Base-by-base conservation (phyloP, 164 flowering plant genomes). In the Stephania yunnanensis region DNA sequence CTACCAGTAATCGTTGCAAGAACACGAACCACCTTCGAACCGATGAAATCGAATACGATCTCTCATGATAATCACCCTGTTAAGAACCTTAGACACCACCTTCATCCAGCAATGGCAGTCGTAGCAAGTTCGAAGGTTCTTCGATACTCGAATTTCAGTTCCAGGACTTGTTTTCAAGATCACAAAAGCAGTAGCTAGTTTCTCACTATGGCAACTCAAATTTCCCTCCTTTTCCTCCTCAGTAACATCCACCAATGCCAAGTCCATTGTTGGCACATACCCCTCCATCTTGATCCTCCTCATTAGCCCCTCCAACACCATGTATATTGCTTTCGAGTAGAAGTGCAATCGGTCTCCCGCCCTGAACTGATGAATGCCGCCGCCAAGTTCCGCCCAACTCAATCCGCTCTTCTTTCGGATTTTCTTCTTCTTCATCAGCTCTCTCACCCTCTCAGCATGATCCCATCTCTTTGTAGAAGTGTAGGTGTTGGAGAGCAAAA, bases 1-100 rank as follows among this genome's bases (percentile, higher is more conserved):
- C 82, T 89, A 93, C 97, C 98, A 93, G 75, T 85, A 89, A 58
- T 93, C 98, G 69, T 83, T 79, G 80, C 98, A 93, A 30, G 92
- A 87, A 80, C 97, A 93, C 1, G 63, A 73, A 70, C 96, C 98
- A 48, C 75, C 83, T 77, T 90, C 92, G 76, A 92, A 91, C 58
- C 79, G 77, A 81, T 92, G 97, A 82, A 94, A 94, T 3, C 98
- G 89, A 67, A 91, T 75, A 19, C 95, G 86, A 76, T 94, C 97
- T 85, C 97, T 90, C 74, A 92, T 82, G 29, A 85, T 68, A 44
- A 91, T 85, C n/a, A 83, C 87, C 84, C 98, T 85, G 70, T 78
- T 75, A 29, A 92, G 70, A 22, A 91, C 73, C 71, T 72, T 87
- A 20, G 97, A 89, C 71, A 94, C 89, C 42, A 89, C 74, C 82